Evolutionary conservation across 1,139 yeast species (phyloP).

Genomic region (Yamadazyma dushanensis): DNA sequence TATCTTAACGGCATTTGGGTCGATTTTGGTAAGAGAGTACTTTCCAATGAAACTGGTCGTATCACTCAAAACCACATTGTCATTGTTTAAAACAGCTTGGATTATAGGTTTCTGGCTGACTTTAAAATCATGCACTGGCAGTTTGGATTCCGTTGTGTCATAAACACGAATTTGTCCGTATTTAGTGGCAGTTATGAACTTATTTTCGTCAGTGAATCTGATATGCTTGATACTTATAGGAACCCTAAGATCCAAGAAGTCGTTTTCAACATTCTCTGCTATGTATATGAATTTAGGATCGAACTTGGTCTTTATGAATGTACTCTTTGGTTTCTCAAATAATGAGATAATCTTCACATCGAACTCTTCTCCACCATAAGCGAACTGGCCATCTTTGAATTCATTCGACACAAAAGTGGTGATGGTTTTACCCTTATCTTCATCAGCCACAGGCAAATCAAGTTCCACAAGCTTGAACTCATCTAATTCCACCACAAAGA

Average conservation of each 20-base stretch:
- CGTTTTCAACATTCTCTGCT: constrained; percentile 68
- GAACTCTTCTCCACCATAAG: constrained; percentile 75
- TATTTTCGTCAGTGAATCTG: constrained; percentile 40
- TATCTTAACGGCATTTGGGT: constrained; percentile 36
- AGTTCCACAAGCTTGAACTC: constrained; percentile 24
- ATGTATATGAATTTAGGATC: constrained; percentile 40
- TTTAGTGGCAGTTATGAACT: constrained; percentile 63
- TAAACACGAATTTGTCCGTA: constrained; percentile 70
- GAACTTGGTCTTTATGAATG: constrained; percentile 18
- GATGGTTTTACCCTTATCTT: constrained; percentile 38
- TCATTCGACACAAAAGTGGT: constrained; percentile 50
- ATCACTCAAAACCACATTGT: constrained; percentile 55
- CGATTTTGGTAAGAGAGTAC: constrained; percentile 43
- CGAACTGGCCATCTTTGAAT: constrained; percentile 48
- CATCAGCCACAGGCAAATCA: constrained; percentile 26
- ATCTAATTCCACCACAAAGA: constrained; percentile 41
- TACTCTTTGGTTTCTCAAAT: constrained; percentile 22
- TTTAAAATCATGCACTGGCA: constrained; percentile 54
- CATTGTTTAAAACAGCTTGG: constrained; percentile 34
- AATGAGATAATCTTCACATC: constrained; percentile 56
- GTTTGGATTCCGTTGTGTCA: constrained; percentile 58
- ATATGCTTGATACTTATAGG: constrained; percentile 65
- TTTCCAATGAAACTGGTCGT: constrained; percentile 56
- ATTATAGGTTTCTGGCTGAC: constrained; percentile 50
- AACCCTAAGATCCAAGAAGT: constrained; percentile 63